These are phyloP conservation scores for Iris pallida DNA, from an alignment of 116 monocot genomes.

Conservation along the genomic window DNA sequence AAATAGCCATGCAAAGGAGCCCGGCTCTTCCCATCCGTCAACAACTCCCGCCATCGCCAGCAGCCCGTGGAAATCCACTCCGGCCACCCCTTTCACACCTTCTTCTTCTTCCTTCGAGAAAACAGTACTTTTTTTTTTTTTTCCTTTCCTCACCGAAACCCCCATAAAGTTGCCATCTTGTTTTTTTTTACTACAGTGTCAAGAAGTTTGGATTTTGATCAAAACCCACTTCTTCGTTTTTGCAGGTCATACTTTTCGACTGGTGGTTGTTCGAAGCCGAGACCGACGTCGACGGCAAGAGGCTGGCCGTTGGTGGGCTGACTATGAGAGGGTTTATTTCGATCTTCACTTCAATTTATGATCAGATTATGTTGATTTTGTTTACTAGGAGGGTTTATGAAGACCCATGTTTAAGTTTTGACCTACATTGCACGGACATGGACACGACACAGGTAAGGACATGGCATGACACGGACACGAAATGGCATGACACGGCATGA, in stretches of 20 bases:
- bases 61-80: not conserved
- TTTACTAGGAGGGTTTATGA: too few species aligned
- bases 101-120: not conserved
- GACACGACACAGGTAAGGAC: too few species aligned
- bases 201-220: not conserved
- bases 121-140: not conserved
- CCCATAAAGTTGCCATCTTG: not conserved
- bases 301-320: not conserved
- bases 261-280: constrained; percentile 2
- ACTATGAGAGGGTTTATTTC: not conserved
- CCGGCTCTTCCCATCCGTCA: not conserved
- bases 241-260: not conserved
- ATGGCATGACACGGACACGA: too few species aligned
- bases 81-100: not conserved
- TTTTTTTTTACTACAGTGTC: not conserved
- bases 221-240: not conserved
- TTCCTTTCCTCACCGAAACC: not conserved
- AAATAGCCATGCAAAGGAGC: too few species aligned
- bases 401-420: too few species aligned
- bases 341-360: too few species aligned
- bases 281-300: not conserved
- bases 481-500: too few species aligned
- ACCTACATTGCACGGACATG: too few species aligned
- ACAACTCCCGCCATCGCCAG: not conserved
- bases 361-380: too few species aligned